phyloP scores from a whole-genome alignment of 1,139 yeast genomes.

The Wickerhamiella pararugosa region DNA sequence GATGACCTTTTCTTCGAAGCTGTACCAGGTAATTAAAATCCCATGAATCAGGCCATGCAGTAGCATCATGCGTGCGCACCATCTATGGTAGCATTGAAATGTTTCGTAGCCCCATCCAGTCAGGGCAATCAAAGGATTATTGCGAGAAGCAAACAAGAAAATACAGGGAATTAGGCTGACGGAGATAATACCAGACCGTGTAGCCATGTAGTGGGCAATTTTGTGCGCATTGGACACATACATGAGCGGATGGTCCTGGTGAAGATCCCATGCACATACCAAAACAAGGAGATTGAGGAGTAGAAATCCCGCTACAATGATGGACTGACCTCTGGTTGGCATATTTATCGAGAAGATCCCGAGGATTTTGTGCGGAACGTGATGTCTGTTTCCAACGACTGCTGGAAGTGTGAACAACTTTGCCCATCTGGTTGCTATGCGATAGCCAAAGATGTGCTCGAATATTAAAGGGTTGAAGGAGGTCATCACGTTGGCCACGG shows the following conservation, averaged over 20 bases:
- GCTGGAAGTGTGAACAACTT: constrained; percentile 24
- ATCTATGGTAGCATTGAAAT: constrained; percentile 46
- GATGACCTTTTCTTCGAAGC: constrained; percentile 25
- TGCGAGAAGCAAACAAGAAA: constrained; percentile 46
- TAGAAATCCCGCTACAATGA: constrained; percentile 20
- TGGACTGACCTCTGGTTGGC: constrained; percentile 25
- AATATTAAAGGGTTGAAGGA: constrained; percentile 14
- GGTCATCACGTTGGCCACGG: constrained; percentile 11
- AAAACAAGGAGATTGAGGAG: constrained; percentile 18
- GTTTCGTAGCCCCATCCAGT: constrained; percentile 55
- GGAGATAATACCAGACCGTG: constrained; percentile 46
- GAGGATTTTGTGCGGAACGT: constrained; percentile 18
- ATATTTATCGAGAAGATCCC: constrained; percentile 16
- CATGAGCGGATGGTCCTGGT: constrained; percentile 17
- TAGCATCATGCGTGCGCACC: constrained; percentile 42
- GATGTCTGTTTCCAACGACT: constrained; percentile 19
- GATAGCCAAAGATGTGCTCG: constrained; percentile 15
- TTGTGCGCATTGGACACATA: constrained; percentile 18
- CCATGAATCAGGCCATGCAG: constrained; percentile 32
- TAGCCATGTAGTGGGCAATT: constrained; percentile 32
- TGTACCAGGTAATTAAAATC: constrained; percentile 21
- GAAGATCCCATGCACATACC: constrained; percentile 13
- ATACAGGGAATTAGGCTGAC: constrained; percentile 41
- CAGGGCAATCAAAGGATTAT: constrained; percentile 38
- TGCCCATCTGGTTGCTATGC: constrained; percentile 20